phyloP scores from a whole-genome alignment of 257 asterid species.

The Lavandula angustifolia region DNA sequence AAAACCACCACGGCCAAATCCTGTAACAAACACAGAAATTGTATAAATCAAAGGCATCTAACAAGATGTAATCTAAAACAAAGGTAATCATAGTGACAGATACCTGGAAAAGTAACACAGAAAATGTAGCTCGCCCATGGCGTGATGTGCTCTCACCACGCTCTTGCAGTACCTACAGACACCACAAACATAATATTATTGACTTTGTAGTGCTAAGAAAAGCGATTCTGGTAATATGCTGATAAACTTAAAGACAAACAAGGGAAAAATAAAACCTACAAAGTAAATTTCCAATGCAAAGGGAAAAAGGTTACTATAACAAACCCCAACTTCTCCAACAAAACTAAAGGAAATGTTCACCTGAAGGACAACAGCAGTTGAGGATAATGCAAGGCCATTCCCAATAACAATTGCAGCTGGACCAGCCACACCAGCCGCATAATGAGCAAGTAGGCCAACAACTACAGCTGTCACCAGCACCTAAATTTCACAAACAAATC shows the following conservation, averaged over 20 bases:
- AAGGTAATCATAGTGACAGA: slow-evolving; percentile 21
- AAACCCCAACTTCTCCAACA: slow-evolving; percentile 18
- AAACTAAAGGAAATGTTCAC: slow-evolving; percentile 40
- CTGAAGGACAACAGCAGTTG: slow-evolving; percentile 99
- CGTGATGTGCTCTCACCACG: slow-evolving; percentile 99
- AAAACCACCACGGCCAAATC: slow-evolving; percentile 99
- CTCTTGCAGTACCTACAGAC: slow-evolving; percentile 90
- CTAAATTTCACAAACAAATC: slow-evolving; percentile 42
- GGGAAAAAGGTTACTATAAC: slow-evolving; percentile 6
- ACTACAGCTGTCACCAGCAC: slow-evolving; percentile 87
- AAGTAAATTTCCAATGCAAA: slow-evolving; percentile 15
- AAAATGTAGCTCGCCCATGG: slow-evolving; percentile 97
- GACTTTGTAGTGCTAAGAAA: slow-evolving; percentile 25
- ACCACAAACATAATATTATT: slow-evolving; percentile 35
- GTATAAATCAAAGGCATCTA: slow-evolving; percentile 28
- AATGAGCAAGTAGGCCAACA: slow-evolving; percentile 75
- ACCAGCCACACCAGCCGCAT: slow-evolving; percentile 79
- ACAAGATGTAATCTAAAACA: slow-evolving; percentile 18
- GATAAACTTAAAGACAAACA: not conserved
- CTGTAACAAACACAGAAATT: slow-evolving; percentile 44
- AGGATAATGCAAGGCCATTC: slow-evolving; percentile 97
- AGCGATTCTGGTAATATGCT: not conserved
- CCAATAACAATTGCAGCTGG: slow-evolving; percentile 99
- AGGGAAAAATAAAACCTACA: not conserved
- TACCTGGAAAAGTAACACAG: slow-evolving; percentile 98